These are phyloP conservation scores for Ramichloridium luteum DNA, from an alignment of 2,329 filamentous ascomycete genomes.

Conservation along the genomic window DNA sequence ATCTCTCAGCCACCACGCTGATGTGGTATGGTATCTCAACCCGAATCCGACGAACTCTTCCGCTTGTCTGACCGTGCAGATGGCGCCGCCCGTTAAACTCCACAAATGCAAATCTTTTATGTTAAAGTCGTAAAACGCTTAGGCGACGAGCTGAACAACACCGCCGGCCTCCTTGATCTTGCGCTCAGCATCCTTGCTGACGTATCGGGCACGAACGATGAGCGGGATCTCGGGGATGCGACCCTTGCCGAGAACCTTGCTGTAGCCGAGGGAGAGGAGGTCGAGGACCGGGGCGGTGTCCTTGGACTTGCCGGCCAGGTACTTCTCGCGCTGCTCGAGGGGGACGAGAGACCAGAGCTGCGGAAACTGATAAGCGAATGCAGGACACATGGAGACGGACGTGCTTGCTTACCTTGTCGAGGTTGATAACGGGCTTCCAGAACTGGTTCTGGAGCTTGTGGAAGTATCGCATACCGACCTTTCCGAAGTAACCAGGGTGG, in stretches of 20 bases:
- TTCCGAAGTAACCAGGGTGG: constrained; percentile 99
- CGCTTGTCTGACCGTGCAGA: too few species aligned
- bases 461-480: constrained; percentile 57
- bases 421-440: constrained; percentile 98
- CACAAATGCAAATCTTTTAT: constrained; percentile 2
- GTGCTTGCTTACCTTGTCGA: constrained; percentile 71
- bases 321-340: constrained; percentile 81
- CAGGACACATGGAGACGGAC: neutral
- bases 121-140: constrained; percentile 28
- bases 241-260: constrained; percentile 98
- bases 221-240: constrained; percentile 84
- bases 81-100: constrained; percentile 6
- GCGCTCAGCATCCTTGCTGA: constrained; percentile 91
- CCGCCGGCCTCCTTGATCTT: constrained; percentile 98
- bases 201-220: constrained; percentile 88
- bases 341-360: constrained; percentile 95
- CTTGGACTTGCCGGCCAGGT: constrained; percentile 74
- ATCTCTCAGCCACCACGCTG: constrained; percentile 44
- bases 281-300: constrained; percentile 96
- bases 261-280: constrained; percentile 92
- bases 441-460: constrained; percentile 91
- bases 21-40: constrained; percentile 19
- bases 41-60: neutral
- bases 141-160: constrained; percentile 90
- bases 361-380: constrained; percentile 1